phyloP scores from a whole-genome alignment of 2,329 filamentous ascomycete species.

The Leptosphaerulina australis region DNA sequence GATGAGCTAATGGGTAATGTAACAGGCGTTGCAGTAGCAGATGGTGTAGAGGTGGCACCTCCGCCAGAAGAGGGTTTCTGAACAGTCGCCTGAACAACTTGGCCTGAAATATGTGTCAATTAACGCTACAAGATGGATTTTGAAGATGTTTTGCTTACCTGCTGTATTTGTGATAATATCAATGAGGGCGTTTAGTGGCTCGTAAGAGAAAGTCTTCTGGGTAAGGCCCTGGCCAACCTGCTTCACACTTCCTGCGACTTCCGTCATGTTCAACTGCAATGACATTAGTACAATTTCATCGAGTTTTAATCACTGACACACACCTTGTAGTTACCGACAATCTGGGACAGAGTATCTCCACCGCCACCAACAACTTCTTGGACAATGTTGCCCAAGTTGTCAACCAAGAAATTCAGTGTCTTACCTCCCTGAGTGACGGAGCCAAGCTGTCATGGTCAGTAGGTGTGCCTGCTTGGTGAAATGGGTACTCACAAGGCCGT shows the following conservation, averaged over 20 bases:
- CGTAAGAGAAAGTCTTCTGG: conserved; percentile 61
- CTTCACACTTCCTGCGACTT: conserved; percentile 47
- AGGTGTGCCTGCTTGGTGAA: not conserved
- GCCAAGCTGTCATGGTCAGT: conserved; percentile 51
- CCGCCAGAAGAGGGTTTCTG: conserved; percentile 39
- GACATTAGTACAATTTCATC: not conserved
- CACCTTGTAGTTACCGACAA: conserved; percentile 63
- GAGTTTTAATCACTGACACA: not conserved
- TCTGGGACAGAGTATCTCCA: conserved; percentile 54
- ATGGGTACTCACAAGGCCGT: conserved; percentile 55
- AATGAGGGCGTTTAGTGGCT: conserved; percentile 58
- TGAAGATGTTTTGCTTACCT: conserved; percentile 5
- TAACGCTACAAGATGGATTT: not conserved
- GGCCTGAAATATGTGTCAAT: conserved; percentile 43
- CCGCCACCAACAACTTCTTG: conserved; percentile 61
- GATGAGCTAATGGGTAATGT: conserved; percentile 38
- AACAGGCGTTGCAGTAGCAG: conserved; percentile 39
- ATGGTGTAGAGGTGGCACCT: conserved; percentile 28
- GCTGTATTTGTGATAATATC: conserved; percentile 62
- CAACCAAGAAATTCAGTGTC: conserved; percentile 62
- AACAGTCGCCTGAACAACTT: conserved; percentile 60
- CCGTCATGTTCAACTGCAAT: conserved; percentile 61
- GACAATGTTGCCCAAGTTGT: conserved; percentile 68
- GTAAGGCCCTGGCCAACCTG: conserved; percentile 48
- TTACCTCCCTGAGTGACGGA: conserved; percentile 63